Evolutionary conservation across 441 rosid species (phyloP).

Genomic region (Corymbia calophylla): DNA sequence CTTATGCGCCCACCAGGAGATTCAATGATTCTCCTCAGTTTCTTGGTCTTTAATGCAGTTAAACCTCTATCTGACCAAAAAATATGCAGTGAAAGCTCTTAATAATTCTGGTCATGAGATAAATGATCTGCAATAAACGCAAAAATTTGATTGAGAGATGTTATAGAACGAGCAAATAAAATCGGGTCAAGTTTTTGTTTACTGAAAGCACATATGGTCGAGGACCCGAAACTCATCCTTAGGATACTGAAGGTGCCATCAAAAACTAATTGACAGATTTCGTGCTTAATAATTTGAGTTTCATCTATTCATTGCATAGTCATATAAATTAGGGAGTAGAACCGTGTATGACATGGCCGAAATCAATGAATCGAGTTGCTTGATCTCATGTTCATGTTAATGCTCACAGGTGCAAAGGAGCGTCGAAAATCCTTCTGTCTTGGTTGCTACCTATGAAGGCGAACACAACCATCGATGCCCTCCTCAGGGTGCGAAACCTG

Average conservation of each 20-base stretch:
- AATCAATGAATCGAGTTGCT: background rate
- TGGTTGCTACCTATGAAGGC: conserved; percentile 1
- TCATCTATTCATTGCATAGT: background rate
- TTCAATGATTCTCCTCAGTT: background rate
- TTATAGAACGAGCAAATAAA: background rate
- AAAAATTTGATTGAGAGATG: background rate
- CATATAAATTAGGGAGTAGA: background rate
- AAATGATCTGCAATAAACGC: background rate
- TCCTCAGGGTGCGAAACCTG: background rate
- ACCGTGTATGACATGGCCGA: background rate
- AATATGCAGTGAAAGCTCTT: background rate
- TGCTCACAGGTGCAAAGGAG: background rate
- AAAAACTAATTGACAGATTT: background rate
- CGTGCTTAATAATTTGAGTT: background rate
- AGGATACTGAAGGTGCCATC: background rate
- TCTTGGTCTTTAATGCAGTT: background rate
- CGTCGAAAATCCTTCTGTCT: background rate
- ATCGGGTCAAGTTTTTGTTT: background rate
- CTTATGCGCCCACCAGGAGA: background rate
- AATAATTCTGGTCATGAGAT: background rate
- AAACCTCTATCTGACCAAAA: background rate
- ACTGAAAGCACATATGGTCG: background rate
- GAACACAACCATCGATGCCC: background rate
- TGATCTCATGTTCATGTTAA: background rate
- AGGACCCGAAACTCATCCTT: background rate